Evolutionary conservation across 352 stramenopile species (phyloP).

Genomic region (Pythium aquatile): DNA sequence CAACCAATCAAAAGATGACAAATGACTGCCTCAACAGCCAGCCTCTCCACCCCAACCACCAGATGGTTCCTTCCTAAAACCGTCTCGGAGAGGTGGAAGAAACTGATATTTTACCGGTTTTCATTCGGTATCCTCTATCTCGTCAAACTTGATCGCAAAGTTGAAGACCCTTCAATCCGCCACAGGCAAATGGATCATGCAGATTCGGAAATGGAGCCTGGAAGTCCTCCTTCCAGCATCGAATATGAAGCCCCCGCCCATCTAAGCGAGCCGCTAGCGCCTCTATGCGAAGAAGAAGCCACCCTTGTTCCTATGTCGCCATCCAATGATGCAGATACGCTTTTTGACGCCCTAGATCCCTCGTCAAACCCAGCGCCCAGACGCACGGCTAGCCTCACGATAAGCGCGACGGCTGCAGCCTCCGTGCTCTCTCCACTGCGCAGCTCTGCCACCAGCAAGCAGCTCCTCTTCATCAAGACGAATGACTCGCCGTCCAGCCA

Average conservation of each 20-base stretch:
- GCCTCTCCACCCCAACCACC: conserved; percentile 7
- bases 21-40: background rate
- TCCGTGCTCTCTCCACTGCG: conserved; percentile 15
- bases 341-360: background rate
- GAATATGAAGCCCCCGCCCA: background rate
- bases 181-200: conserved; percentile 3
- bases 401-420: background rate
- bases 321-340: background rate
- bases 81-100: background rate
- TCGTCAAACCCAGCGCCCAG: background rate
- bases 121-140: background rate
- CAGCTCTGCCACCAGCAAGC: conserved; percentile 12
- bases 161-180: conserved; percentile 2
- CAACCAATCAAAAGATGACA: background rate
- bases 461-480: conserved; percentile 40
- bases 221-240: background rate
- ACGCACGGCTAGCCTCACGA: conserved; percentile 1
- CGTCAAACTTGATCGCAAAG: conserved; percentile 5
- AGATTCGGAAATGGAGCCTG: background rate
- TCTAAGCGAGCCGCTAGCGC: background rate
- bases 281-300: background rate
- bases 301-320: background rate
- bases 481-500: conserved; percentile 49
- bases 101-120: background rate
- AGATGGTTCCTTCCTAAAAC: conserved; percentile 5